Conservation (phyloP, 495 filamentous ascomycete species). For the Trichocladium uniseriatum region DNA sequence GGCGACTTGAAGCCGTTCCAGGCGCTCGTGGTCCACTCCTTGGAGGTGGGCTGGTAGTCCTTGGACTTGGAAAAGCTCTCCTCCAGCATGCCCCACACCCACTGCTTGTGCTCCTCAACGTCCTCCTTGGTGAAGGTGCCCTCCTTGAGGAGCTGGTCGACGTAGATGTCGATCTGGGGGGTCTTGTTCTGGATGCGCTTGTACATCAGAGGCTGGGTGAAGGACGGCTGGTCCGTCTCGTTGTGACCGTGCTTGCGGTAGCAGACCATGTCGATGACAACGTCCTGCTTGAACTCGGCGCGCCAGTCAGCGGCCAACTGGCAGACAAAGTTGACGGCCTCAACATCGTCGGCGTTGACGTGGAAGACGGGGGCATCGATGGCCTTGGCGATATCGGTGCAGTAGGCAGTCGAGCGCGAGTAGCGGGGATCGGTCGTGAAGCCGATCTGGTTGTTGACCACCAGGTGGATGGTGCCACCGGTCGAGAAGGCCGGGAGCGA, state of each 20-base stretch:
- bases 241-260: slow-evolving; percentile 99
- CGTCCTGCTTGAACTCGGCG: slow-evolving; percentile 93
- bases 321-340: slow-evolving; percentile 97
- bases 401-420: slow-evolving; percentile 94
- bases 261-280: slow-evolving; percentile 96
- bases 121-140: slow-evolving; percentile 95
- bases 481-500: slow-evolving; percentile 91
- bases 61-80: slow-evolving; percentile 94
- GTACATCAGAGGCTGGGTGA: slow-evolving; percentile 99
- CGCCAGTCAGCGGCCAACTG: slow-evolving; percentile 95
- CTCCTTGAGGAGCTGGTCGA: slow-evolving; percentile 78
- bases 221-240: slow-evolving; percentile 97
- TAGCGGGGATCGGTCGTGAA: slow-evolving; percentile 99
- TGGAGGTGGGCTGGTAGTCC: slow-evolving; percentile 91
- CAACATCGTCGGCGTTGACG: slow-evolving; percentile 96
- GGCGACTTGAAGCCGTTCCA: slow-evolving; percentile 99
- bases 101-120: slow-evolving; percentile 97
- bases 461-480: slow-evolving; percentile 91
- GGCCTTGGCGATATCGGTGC: slow-evolving; percentile 96
- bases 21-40: slow-evolving; percentile 96
- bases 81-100: slow-evolving; percentile 98
- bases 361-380: slow-evolving; percentile 98
- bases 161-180: slow-evolving; percentile 75
- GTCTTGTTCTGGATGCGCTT: slow-evolving; percentile 81
- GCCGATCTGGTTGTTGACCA: slow-evolving; percentile 99